Evolutionary conservation across 306 rosid genomes (phyloP).

Genomic region (Dalbergia cochinchinensis): DNA sequence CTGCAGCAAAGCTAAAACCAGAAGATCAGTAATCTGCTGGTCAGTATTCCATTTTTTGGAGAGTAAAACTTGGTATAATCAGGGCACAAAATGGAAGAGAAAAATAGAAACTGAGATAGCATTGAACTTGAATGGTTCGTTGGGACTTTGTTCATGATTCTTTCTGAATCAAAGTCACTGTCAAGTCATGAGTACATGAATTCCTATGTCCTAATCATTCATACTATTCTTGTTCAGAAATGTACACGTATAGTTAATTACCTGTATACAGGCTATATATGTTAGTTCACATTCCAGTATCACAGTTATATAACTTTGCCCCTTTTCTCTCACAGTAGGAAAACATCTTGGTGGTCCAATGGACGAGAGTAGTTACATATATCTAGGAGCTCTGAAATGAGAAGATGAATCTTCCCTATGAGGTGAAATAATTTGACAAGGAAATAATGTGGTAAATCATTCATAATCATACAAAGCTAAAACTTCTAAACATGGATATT

Average conservation of each 20-base stretch:
- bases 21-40: neutral
- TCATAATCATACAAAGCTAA: neutral
- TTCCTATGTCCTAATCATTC: neutral
- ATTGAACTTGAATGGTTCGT: neutral
- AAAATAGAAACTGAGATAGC: neutral
- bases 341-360: conserved; percentile 2
- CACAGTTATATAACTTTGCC: neutral
- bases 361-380: too few species aligned
- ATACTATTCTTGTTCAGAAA: neutral
- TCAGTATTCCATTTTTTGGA: neutral
- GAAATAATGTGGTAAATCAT: neutral
- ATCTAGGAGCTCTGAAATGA: neutral
- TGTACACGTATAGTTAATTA: neutral
- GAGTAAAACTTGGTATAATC: neutral
- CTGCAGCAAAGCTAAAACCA: neutral
- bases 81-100: neutral
- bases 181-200: neutral
- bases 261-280: neutral
- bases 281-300: neutral
- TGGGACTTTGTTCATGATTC: neutral
- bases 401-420: conserved; percentile 1
- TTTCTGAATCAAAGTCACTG: neutral
- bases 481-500: neutral
- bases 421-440: neutral
- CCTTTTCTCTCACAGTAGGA: neutral